Conservation (phyloP, 768 basidiomycete species). For the Tricholoma saponaceum region DNA sequence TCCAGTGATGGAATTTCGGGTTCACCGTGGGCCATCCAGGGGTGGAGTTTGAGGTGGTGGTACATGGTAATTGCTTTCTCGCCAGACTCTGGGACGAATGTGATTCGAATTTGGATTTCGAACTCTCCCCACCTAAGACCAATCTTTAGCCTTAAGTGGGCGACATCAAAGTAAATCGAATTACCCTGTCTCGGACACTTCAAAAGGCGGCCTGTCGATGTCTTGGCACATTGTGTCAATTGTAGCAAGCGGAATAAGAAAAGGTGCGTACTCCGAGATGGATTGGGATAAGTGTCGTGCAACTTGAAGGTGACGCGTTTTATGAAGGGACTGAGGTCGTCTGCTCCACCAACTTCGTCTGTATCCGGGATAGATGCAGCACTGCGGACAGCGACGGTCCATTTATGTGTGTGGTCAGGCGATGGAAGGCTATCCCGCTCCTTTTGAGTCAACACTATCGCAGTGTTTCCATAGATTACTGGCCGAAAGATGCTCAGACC, state of each 20-base stretch:
- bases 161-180: conserved; percentile 11
- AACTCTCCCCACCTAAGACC: conserved; percentile 91
- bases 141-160: neutral
- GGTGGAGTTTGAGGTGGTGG: conserved; percentile 95
- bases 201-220: conserved; percentile 90
- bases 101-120: conserved; percentile 89
- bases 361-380: conserved; percentile 72
- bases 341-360: conserved; percentile 82
- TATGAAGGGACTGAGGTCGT: conserved; percentile 88
- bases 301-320: conserved; percentile 97
- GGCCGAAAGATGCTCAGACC: conserved; percentile 86
- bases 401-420: conserved; percentile 87
- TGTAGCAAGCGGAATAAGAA: conserved; percentile 3
- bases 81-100: conserved; percentile 82
- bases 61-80: conserved; percentile 87
- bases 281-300: conserved; percentile 94
- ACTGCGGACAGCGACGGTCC: conserved; percentile 94
- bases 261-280: conserved; percentile 70
- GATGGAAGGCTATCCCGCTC: conserved; percentile 56
- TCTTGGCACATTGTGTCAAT: conserved; percentile 39
- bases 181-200: conserved; percentile 92
- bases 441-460: conserved; percentile 67
- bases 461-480: conserved; percentile 94
- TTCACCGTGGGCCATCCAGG: conserved; percentile 67
- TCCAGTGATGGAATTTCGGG: conserved; percentile 67